Evolutionary conservation across 1,284 basidiomycete genomes (phyloP).

Genomic region (Cryptococcus depauperatus): DNA sequence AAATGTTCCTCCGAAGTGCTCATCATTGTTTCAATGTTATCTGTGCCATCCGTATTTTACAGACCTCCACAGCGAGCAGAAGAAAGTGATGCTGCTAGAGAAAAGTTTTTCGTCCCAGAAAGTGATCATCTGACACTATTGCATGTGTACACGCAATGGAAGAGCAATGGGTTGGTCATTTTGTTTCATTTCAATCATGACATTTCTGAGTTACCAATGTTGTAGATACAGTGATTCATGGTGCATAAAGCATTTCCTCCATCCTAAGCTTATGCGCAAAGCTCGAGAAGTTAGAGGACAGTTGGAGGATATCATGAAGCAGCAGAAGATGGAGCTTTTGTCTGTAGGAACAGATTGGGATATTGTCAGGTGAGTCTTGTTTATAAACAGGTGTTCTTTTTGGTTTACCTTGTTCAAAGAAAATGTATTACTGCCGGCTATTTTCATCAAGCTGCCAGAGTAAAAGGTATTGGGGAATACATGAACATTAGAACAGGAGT

Average conservation of each 20-base stretch:
- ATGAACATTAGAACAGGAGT: constrained; percentile 92
- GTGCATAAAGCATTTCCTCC: constrained; percentile 89
- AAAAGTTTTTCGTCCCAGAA: constrained; percentile 98
- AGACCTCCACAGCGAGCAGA: constrained; percentile 91
- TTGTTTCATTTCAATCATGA: constrained; percentile 9
- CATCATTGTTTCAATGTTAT: constrained; percentile 97
- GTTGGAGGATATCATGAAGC: constrained; percentile 97
- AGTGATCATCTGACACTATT: constrained; percentile 92
- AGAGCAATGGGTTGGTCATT: constrained; percentile 67
- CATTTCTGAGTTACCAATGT: not conserved
- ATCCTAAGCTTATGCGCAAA: constrained; percentile 91
- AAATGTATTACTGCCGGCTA: constrained; percentile 98
- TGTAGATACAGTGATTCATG: constrained; percentile 80
- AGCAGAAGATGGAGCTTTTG: constrained; percentile 86
- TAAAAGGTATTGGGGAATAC: constrained; percentile 98
- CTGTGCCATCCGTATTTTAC: constrained; percentile 94
- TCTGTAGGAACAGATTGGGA: constrained; percentile 95
- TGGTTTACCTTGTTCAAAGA: too few species aligned
- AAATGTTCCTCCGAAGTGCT: constrained; percentile 91
- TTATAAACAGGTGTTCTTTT: too few species aligned
- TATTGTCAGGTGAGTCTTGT: constrained; percentile 58
- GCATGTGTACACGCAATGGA: constrained; percentile 98
- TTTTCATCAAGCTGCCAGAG: constrained; percentile 96
- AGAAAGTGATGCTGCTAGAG: constrained; percentile 89
- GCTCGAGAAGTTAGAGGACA: constrained; percentile 93